Evolutionary conservation across 495 filamentous ascomycete species (phyloP).

Genomic region (Clohesyomyces aquaticus): DNA sequence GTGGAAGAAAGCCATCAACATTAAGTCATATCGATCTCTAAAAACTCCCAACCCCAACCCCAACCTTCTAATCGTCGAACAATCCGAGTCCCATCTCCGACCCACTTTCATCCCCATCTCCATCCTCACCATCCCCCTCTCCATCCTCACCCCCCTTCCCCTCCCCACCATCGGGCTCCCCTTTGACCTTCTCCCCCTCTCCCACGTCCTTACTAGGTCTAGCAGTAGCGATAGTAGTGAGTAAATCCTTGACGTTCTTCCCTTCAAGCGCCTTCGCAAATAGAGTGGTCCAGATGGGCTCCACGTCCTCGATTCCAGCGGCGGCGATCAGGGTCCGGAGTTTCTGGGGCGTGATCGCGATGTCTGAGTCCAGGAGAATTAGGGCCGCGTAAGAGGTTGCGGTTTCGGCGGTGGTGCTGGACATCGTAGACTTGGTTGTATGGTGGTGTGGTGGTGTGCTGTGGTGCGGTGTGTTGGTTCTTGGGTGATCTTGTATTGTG

Average conservation of each 20-base stretch:
- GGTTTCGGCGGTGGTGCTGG: slow-evolving; percentile 4
- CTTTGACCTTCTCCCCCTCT: background rate
- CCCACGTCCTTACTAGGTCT: background rate
- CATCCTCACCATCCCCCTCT: slow-evolving; percentile 5
- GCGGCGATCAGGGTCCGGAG: slow-evolving; percentile 84
- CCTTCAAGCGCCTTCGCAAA: slow-evolving; percentile 99
- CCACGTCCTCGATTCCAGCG: slow-evolving; percentile 82
- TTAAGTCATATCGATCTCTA: background rate
- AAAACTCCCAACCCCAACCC: background rate
- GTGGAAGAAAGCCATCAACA: background rate
- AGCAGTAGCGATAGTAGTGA: slow-evolving; percentile 46
- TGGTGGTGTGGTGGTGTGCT: background rate
- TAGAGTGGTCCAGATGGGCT: slow-evolving; percentile 94
- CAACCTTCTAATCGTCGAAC: background rate
- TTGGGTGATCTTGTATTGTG: background rate
- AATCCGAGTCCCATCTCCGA: background rate
- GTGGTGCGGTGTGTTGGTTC: background rate
- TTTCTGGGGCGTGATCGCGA: slow-evolving; percentile 97
- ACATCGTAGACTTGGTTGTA: background rate
- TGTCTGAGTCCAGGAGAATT: slow-evolving; percentile 96
- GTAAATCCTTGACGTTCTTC: slow-evolving; percentile 97
- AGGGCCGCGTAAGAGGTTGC: slow-evolving; percentile 76
- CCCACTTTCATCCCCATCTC: background rate
- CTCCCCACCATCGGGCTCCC: slow-evolving; percentile 1
- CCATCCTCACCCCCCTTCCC: slow-evolving; percentile 3